Evolutionary conservation across 2,329 filamentous ascomycete genomes (phyloP).

Genomic region (Talaromyces verruculosus): DNA sequence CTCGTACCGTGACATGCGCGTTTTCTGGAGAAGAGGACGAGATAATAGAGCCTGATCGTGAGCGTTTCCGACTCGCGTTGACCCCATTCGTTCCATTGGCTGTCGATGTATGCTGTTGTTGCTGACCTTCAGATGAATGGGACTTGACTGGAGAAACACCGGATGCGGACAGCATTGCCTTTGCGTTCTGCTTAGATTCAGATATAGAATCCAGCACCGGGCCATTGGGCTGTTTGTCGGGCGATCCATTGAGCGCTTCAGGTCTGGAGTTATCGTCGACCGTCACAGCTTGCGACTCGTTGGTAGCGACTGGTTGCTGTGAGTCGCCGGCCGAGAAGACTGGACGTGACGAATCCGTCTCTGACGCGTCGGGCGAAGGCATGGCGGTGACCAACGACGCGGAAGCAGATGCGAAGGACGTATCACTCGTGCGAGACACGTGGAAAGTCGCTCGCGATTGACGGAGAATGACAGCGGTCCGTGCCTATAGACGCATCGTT

Average conservation of each 20-base stretch:
- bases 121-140: constrained; percentile 31
- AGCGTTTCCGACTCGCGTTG: constrained; percentile 57
- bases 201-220: constrained; percentile 48
- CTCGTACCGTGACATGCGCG: constrained; percentile 38
- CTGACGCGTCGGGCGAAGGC: constrained; percentile 37
- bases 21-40: constrained; percentile 39
- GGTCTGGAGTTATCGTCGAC: constrained; percentile 25
- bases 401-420: constrained; percentile 13
- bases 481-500: constrained; percentile 37
- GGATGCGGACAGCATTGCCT: constrained; percentile 58
- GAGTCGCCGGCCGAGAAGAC: constrained; percentile 29
- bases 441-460: constrained; percentile 28
- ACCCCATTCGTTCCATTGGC: constrained; percentile 46
- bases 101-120: constrained; percentile 25
- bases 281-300: constrained; percentile 29
- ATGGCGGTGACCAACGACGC: constrained; percentile 26
- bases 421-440: constrained; percentile 28
- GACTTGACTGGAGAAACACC: constrained; percentile 36
- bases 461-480: constrained; percentile 26
- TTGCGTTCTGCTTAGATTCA: constrained; percentile 61
- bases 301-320: constrained; percentile 26
- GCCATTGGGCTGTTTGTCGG: constrained; percentile 32
- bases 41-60: constrained; percentile 58
- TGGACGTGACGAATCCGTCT: constrained; percentile 26
- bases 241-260: constrained; percentile 27